Evolutionary conservation across 176 grass and related monocot genomes (phyloP), one percentile per base, ranked within the genome.

Genomic region (Pharus latifolius): DNA sequence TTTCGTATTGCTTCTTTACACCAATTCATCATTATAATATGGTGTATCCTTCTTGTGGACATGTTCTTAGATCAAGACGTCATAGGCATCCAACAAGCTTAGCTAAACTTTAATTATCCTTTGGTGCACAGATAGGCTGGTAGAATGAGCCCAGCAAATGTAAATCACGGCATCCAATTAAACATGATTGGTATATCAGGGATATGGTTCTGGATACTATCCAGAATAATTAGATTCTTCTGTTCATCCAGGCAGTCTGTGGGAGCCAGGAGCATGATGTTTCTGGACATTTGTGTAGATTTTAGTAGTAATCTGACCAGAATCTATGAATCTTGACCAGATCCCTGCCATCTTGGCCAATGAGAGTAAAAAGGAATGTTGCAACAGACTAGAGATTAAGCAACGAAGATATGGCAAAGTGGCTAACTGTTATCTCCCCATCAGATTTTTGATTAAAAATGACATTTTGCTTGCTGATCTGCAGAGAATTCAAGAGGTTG

Each of bases 401-500:
- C 33, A 19, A 1, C 14, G 38, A 7, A 28, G 2, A 46, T 53
- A 10, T 53, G 3, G 24, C 24, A 27, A 19, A 63, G 5, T 44
- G 47, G 17, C 3, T 46, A 7, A 3, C 7, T 12, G 60, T 4
- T 60, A n/a, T 6, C 69, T 78, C 40, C 76, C 12, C 1, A 16
- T 13, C n/a, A n/a, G n/a, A n/a, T n/a, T n/a, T n/a, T n/a, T n/a
- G n/a, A n/a, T n/a, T n/a, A n/a, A n/a, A n/a, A n/a, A n/a, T n/a
- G n/a, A n/a, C n/a, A n/a, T 12, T 60, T 50, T 72, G 33, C 65
- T 49, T 35, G 46, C 63, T 52, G 51, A 56, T 71, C 24, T 74
- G 61, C 83, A 92, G 94, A 90, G 78, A 29, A 83, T 97, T 49
- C 85, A 90, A 51, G 70, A 82, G 8, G 74, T 56, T 51, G 77